These are phyloP conservation scores for Jatropha curcas DNA, from an alignment of 345 rosid species.

Conservation along the genomic window DNA sequence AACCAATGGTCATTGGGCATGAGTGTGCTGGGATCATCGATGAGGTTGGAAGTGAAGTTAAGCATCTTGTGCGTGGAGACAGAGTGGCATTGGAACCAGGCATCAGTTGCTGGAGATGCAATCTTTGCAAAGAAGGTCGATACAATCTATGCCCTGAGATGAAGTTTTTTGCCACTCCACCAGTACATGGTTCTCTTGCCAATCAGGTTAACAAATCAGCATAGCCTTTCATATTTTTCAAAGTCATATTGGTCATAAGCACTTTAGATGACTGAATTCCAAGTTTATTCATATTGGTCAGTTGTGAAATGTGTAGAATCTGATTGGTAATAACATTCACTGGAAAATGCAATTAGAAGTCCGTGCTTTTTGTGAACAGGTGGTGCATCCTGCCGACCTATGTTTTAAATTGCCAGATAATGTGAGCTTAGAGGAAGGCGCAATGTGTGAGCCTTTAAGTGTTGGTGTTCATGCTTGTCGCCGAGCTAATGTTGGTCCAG, in stretches of 20 bases:
- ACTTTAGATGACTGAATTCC: not conserved
- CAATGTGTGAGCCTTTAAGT: constrained; percentile 93
- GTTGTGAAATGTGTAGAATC: not conserved
- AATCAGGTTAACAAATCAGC: constrained; percentile 50
- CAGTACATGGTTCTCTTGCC: constrained; percentile 87
- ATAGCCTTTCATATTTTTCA: not conserved
- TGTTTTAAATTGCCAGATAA: constrained; percentile 88
- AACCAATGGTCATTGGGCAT: constrained; percentile 98
- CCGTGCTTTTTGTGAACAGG: constrained; percentile 36
- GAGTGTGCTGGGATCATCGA: constrained; percentile 95
- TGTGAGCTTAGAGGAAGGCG: constrained; percentile 92
- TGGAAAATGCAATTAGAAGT: not conserved
- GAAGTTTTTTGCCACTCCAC: constrained; percentile 95
- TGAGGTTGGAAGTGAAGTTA: constrained; percentile 77
- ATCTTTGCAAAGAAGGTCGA: constrained; percentile 69
- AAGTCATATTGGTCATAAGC: not conserved
- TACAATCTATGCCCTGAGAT: constrained; percentile 90
- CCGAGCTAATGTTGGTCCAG: constrained; percentile 75
- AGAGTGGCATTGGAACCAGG: constrained; percentile 92
- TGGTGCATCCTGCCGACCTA: constrained; percentile 85
- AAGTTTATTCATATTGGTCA: not conserved
- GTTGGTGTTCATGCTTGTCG: constrained; percentile 94
- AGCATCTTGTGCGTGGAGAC: constrained; percentile 62
- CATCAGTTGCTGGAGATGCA: constrained; percentile 79
- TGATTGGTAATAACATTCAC: not conserved